A percentile compares a stretch with the other conserved stretches of the same genome.
phyloP scores from a whole-genome alignment of 768 basidiomycete genomes.

The Ramaria rubella region DNA sequence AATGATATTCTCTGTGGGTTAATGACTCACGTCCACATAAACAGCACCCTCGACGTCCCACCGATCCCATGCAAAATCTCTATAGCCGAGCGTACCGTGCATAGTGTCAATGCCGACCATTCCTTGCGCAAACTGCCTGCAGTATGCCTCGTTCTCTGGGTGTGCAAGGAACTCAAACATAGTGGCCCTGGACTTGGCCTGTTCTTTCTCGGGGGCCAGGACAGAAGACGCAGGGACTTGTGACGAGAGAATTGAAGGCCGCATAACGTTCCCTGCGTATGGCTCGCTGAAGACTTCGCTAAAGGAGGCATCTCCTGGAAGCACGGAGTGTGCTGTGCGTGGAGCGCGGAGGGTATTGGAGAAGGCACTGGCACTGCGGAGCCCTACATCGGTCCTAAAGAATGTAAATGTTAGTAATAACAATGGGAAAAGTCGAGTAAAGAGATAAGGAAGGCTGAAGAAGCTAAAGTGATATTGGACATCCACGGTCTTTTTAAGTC shows the following conservation, averaged over 20 bases:
- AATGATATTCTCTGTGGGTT: no score
- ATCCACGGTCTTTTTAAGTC: no score
- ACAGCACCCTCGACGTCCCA: not conserved
- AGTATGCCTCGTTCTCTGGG: not conserved
- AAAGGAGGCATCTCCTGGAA: not conserved
- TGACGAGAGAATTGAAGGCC: not conserved
- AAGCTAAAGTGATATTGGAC: no score
- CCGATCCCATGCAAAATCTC: not conserved
- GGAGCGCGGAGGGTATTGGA: not conserved
- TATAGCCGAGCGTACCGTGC: not conserved
- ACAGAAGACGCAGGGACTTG: not conserved
- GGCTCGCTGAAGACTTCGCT: not conserved
- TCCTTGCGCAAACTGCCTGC: not conserved
- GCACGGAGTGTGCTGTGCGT: not conserved
- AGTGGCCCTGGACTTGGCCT: no score
- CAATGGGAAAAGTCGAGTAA: no score
- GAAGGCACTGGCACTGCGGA: not conserved
- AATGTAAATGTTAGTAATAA: no score
- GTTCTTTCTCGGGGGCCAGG: not conserved
- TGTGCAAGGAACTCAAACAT: not conserved
- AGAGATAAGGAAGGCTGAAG: no score
- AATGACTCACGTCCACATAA: no score
- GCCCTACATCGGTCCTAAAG: not conserved
- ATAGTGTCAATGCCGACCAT: slow-evolving; percentile 2
- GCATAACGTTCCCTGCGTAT: not conserved